Base-by-base conservation (phyloP, 2,329 filamentous ascomycete species). In the Nemania diffusa region DNA sequence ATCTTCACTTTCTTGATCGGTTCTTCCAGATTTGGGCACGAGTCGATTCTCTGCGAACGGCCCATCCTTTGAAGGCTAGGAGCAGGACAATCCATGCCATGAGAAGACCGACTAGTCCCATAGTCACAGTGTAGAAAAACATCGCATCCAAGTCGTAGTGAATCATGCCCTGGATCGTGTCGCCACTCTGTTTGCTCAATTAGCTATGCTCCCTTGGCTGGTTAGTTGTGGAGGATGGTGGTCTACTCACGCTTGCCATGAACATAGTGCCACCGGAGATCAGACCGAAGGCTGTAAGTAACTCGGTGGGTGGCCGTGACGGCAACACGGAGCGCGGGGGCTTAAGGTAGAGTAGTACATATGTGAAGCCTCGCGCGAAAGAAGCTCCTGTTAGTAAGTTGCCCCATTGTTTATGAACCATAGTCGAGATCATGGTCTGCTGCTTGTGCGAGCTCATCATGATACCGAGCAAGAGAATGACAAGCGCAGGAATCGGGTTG, bases 391-490 rank as follows among this genome's bases (percentile, higher is more conserved):
- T 86, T 60, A 98, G 86, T 72, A 98, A 85, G 74, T 89, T 90
- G 27, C 95, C 95, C 95, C 95, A 98, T 79, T 97, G 94, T 76
- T 91, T 91, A 81, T 98, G 95, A 56, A 98, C 87, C 92, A 96
- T 97, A 72, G 90, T 92, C 9, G 93, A 95, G 53, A 94, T 86
- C 90, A 93, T 93, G 67, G 89, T 92, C 29, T 84, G 79, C 78
- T 97, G 94, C 66, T 95, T 92, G 79, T 98, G 95, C 27, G 92
- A 93, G 76, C 91, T 91, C 95, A 98, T 98, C 92, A 97, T 96
- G 77, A 94, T 88, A 37, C 96, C 96, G 1, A 97, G 84, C 0
- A 97, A 84, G 65, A 97, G 84, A 72, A 98, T 95, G 56, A 97
- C 88, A 3, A 98, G 84, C 0, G 90, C 92, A 0, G 95, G 96